Evolutionary conservation across 202 grass and related monocot genomes (phyloP), one percentile per base, ranked within the genome.

Genomic region (Setaria viridis): DNA sequence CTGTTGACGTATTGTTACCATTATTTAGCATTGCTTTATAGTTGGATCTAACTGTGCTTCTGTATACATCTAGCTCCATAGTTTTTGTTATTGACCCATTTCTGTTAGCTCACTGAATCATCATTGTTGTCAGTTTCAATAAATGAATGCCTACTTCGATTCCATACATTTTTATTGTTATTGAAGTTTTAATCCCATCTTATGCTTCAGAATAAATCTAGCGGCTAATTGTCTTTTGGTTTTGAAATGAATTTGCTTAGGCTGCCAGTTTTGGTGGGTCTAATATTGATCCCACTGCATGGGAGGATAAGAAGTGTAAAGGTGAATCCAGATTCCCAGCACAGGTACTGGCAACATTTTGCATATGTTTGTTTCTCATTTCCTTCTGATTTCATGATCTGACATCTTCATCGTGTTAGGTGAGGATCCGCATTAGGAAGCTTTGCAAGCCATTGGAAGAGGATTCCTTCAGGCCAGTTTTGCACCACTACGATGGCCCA

Each of bases 221-320:
- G 4, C 17, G 48, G 10, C 49, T 66, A 53, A 57, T 41, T 56
- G 20, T 85, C 29, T 54, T 80, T 59, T 80, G 4, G 62, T 65
- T 78, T 39, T 41, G 46, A 50, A 77, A 68, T 15, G 20, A 72
- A 41, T 79, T 89, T 62, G 12, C 7, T 72, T 89, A 99, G 96
- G 97, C 94, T 83, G 85, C 90, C 82, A 99, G 93, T 88, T 99
- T 99, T 77, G 97, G 97, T 74, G 97, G 97, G 48, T 99, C 97
- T 45, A 99, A 99, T 79, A 97, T 99, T 46, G 97, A 99, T 90
- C 94, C 94, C 53, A 93, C 94, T 33, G 97, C 97, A 41, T 99
- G 97, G 97, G 97, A 99, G 86, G 97, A 97, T 83, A 99, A 99
- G 39, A 99, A 96, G 79, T 97, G 94, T 70, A 99, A 99, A 93